Evolutionary conservation across 2,329 filamentous ascomycete genomes (phyloP), one percentile per base, ranked within the genome.

Genomic region (Tolypocladium paradoxum): DNA sequence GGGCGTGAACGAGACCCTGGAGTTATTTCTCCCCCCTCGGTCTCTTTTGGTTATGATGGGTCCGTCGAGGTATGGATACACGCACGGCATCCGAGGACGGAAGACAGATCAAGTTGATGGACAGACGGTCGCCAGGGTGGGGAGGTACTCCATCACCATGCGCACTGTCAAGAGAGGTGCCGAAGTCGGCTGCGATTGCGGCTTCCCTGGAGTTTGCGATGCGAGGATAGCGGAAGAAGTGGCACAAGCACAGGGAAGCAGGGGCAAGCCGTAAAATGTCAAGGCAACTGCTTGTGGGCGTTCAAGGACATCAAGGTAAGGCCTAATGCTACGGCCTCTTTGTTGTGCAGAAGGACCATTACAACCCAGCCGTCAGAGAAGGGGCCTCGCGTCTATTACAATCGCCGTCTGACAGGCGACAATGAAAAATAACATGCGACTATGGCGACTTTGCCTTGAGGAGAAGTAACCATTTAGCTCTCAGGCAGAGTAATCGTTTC

Each of bases 51-150:
- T 48, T 14, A 54, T 54, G 53, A 49, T 31, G 33, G 53, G 53
- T 27, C 38, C 49, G 18, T 47, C 53, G 27, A 38, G 53, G 29
- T 50, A 51, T 37, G 48, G 49, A 4, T 54, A 47, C 34, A 53
- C 53, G 43, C 53, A 54, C 46, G 53, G 50, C 50, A 54, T 54
- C 24, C 46, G 51, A 34, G 51, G 37, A 11, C 51, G 53, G 31
- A 54, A 50, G 50, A 54, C 53, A 37, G 53, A 54, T 18, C 35
- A 33, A 18, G 35, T 54, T 14, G 36, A n/a, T 31, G 53, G 49
- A 16, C 50, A 37, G n/a, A 54, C 53, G n/a, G 50, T 54, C 27
- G 22, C 35, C 8, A 35, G 48, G 35, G n/a, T 34, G 8, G 49
- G 49, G 27, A 29, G 49, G 6, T 51, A 51, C 22, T 51, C 49